Conservation (phyloP, 148 eudicot species). For the Vaccinium vitisidaea region DNA sequence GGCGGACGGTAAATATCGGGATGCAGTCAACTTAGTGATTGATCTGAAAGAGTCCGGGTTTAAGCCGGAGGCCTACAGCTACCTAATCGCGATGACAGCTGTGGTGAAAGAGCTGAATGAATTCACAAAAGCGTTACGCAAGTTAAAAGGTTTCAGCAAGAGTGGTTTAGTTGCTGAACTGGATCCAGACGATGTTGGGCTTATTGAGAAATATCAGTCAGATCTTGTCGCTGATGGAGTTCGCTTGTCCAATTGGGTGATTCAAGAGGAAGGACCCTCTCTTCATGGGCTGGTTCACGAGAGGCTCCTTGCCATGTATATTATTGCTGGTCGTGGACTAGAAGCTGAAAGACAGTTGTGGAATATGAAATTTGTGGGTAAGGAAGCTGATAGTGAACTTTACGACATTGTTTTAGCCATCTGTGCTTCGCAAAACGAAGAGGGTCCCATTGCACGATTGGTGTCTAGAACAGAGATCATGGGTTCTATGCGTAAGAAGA, state of each 20-base stretch:
- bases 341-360: constrained; percentile 79
- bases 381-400: constrained; percentile 63
- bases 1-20: constrained; percentile 80
- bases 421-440: constrained; percentile 70
- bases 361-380: constrained; percentile 69
- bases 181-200: constrained; percentile 41
- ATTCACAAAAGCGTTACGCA: constrained; percentile 71
- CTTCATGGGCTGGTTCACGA: constrained; percentile 58
- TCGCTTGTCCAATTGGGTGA: constrained; percentile 60
- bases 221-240: constrained; percentile 60
- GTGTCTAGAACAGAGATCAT: constrained; percentile 61
- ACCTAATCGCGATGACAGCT: constrained; percentile 85
- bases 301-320: constrained; percentile 84
- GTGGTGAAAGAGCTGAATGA: constrained; percentile 80
- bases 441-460: constrained; percentile 53
- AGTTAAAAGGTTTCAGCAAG: constrained; percentile 58
- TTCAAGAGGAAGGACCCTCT: constrained; percentile 55
- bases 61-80: constrained; percentile 81
- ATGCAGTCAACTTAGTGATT: constrained; percentile 70
- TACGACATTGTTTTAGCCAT: constrained; percentile 85
- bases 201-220: constrained; percentile 64
- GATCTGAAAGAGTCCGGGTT: constrained; percentile 57
- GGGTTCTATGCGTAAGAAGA: constrained; percentile 55
- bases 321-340: constrained; percentile 75
- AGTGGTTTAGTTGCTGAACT: constrained; percentile 57